Evolutionary conservation across 208 protist genomes (phyloP).

Genomic region (Acanthamoeba rhysodes): DNA sequence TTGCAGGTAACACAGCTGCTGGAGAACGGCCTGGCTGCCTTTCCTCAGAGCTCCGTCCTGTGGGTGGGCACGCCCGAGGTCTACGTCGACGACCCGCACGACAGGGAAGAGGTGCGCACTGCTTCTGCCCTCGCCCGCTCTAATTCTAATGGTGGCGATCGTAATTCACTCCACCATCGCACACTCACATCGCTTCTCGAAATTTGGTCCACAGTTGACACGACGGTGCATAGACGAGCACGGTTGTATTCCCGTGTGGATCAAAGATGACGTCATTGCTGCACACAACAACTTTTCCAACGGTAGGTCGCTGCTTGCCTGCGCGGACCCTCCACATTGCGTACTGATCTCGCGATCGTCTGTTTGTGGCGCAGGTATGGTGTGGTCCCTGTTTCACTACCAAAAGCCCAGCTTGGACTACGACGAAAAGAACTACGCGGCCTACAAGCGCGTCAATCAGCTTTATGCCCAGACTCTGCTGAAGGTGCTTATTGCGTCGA

Average conservation of each 20-base stretch:
- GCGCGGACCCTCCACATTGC: too few relatives aligned
- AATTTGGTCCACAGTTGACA: neutral
- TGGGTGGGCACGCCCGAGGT: constrained; percentile 54
- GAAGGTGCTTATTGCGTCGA: neutral
- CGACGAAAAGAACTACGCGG: constrained; percentile 38
- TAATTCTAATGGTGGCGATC: neutral
- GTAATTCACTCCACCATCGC: neutral
- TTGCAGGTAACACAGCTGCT: constrained; percentile 36
- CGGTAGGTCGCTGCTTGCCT: neutral
- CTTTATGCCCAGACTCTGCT: constrained; percentile 28
- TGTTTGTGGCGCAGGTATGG: neutral
- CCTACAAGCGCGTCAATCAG: constrained; percentile 51
- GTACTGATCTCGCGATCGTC: neutral
- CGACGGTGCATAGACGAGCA: constrained; percentile 37
- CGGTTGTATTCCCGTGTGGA: constrained; percentile 52
- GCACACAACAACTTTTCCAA: constrained; percentile 51
- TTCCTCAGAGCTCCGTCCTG: constrained; percentile 40
- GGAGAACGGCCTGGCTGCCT: constrained; percentile 24
- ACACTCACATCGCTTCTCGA: neutral
- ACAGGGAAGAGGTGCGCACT: neutral
- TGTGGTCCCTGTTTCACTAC: constrained; percentile 66
- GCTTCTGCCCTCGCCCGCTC: too few relatives aligned
- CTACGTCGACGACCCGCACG: constrained; percentile 25
- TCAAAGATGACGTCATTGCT: constrained; percentile 17
- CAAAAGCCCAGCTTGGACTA: constrained; percentile 25